A percentile compares a stretch with the other conserved stretches of the same genome.
These are phyloP conservation scores for Cercospora sp. DNA, from an alignment of 2,329 filamentous ascomycete genomes.

Conservation along the genomic window DNA sequence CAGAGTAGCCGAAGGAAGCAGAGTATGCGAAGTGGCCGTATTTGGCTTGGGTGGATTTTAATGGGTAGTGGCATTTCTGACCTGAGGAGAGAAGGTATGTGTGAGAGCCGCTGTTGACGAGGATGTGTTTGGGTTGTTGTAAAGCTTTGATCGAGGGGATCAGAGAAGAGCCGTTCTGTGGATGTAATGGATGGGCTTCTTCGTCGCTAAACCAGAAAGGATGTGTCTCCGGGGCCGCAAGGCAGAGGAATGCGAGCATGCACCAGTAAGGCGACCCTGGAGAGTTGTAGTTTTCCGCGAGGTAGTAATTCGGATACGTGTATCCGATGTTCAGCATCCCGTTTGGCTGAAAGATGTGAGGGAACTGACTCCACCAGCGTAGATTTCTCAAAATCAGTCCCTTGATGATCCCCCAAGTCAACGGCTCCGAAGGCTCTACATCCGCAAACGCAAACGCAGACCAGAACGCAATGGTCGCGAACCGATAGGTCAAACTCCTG, in stretches of 20 bases:
- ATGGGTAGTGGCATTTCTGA: constrained; percentile 78
- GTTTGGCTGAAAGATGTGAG: constrained; percentile 71
- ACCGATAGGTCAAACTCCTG: constrained; percentile 76
- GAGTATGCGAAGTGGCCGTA: constrained; percentile 79
- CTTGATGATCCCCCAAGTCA: constrained; percentile 78
- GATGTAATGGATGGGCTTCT: constrained; percentile 48
- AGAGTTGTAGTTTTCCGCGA: constrained; percentile 82
- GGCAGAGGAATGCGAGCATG: constrained; percentile 72
- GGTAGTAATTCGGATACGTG: constrained; percentile 76
- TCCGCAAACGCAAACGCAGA: constrained; percentile 73
- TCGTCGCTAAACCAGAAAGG: constrained; percentile 74
- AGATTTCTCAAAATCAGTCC: constrained; percentile 72
- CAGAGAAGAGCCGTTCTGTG: constrained; percentile 42
- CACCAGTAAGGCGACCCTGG: constrained; percentile 74
- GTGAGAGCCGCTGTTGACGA: constrained; percentile 66
- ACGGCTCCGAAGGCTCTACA: constrained; percentile 67
- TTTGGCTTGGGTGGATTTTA: constrained; percentile 79
- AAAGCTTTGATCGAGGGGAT: constrained; percentile 59
- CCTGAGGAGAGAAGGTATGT: constrained; percentile 74
- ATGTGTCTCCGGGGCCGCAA: constrained; percentile 67
- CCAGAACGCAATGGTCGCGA: constrained; percentile 84
- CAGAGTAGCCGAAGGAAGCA: constrained; percentile 73
- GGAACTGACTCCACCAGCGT: constrained; percentile 76
- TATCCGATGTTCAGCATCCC: constrained; percentile 76
- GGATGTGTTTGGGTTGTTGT: constrained; percentile 70